Evolutionary conservation across 257 asterid species (phyloP), one percentile per base, ranked within the genome.

Genomic region (Haberlea rhodopensis): DNA sequence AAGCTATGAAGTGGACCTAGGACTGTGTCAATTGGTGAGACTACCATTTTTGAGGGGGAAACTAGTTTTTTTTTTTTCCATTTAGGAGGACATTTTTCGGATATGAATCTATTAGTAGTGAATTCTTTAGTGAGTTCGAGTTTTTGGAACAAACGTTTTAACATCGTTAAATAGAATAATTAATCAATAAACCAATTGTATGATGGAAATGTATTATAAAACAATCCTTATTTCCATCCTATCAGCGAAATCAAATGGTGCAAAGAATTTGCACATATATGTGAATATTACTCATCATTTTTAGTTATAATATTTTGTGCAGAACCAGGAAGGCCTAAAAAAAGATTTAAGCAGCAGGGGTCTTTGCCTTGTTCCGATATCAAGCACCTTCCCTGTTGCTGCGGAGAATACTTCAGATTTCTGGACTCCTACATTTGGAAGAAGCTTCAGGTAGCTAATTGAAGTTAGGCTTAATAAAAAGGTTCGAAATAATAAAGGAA

Each of bases 331-430:
- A 71, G 81, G 62, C 67, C n/a, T 37, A 24, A 73, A 61, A 16
- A 72, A 68, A 65, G 94, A 83, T 74, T 67, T 89, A 74, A 83
- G 62, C 70, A 82, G 85, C 77, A 79, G 88, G 24, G 97, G 95
- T 22, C 87, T 89, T 53, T 89, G 94, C 71, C 86, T 89, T 21
- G 94, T 89, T 53, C 95, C 97, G 26, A 65, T 87, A 54, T 82
- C 97, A 7, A 83, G 87, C 79, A 89, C 91, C n/a, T 85, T 87
- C 57, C 89, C 95, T 2, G 83, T 85, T 60, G 87, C 89, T 20
- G 69, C 94, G 11, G 94, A 83, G 73, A 75, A 74, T 5, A 70
- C 83, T 23, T 51, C 82, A 18, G 95, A 83, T 78, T 87, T 87
- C 66, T 85, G 94, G 96, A 73, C 85, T 62, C 91, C 95, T 63